Conservation (phyloP, 179 eudicot genomes). For the Monotropa hypopitys region DNA sequence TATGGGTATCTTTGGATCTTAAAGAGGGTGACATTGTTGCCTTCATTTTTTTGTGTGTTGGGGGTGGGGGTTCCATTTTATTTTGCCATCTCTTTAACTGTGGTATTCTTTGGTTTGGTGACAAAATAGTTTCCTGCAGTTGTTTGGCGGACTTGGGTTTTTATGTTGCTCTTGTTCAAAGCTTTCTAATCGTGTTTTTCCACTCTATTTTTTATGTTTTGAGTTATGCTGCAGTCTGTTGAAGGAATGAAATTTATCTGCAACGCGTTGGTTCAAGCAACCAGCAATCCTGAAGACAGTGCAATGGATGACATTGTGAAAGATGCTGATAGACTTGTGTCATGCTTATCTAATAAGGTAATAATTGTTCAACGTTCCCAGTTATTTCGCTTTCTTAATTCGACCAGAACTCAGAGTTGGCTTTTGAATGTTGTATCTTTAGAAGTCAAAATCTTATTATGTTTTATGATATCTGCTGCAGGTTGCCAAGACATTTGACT, state of each 20-base stretch:
- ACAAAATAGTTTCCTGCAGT: neutral
- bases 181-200: too few species aligned
- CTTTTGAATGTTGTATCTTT: neutral
- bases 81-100: too few species aligned
- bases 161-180: too few species aligned
- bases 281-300: slow-evolving; percentile 73
- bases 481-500: slow-evolving; percentile 93
- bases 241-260: slow-evolving; percentile 99
- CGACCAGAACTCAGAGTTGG: neutral
- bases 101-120: too few species aligned
- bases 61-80: too few species aligned
- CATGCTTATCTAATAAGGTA: slow-evolving; percentile 75
- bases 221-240: slow-evolving; percentile 54
- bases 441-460: neutral
- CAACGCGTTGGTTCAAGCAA: slow-evolving; percentile 14
- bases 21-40: neutral
- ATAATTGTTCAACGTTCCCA: neutral
- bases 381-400: neutral
- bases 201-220: neutral
- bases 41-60: too few species aligned
- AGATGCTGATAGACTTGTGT: slow-evolving; percentile 91
- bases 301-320: slow-evolving; percentile 65
- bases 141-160: neutral
- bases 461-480: slow-evolving; percentile 14
- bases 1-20: neutral